Percentiles rank a stretch among this genome's conserved stretches.
phyloP scores from a whole-genome alignment of 1,284 basidiomycete species.

The Leccinum ponderosum region DNA sequence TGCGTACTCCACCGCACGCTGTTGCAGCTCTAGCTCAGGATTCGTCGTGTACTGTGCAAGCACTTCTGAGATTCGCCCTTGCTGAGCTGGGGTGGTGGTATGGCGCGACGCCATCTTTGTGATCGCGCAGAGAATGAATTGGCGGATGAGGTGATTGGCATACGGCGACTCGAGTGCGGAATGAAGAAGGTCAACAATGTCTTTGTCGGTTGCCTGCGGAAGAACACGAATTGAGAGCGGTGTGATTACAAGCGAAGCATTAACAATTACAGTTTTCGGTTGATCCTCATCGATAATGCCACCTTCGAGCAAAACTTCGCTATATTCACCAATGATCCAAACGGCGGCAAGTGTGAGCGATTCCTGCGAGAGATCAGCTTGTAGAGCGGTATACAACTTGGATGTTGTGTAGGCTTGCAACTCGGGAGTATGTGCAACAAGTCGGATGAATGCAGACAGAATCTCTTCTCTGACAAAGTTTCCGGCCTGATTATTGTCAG shows the following conservation, averaged over 20 bases:
- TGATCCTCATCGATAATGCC: conserved; percentile 90
- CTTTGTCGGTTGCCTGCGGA: conserved; percentile 71
- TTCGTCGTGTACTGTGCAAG: conserved; percentile 79
- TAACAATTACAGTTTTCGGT: conserved; percentile 59
- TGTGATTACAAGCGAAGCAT: not conserved
- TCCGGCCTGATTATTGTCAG: conserved; percentile 67
- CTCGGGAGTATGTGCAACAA: conserved; percentile 97
- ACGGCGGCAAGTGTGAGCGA: conserved; percentile 91
- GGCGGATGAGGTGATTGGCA: conserved; percentile 86
- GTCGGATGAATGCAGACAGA: conserved; percentile 90
- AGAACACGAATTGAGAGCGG: conserved; percentile 3
- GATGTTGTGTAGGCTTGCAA: conserved; percentile 95
- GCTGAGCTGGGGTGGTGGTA: conserved; percentile 63
- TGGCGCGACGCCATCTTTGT: conserved; percentile 89
- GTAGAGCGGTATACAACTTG: conserved; percentile 87
- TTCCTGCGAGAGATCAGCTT: conserved; percentile 94
- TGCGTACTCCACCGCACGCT: conserved; percentile 94
- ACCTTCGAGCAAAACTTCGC: conserved; percentile 85
- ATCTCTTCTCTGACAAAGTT: conserved; percentile 99
- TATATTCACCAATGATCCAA: conserved; percentile 98
- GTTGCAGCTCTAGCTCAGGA: conserved; percentile 93
- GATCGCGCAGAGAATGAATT: conserved; percentile 89
- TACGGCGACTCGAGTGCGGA: conserved; percentile 94
- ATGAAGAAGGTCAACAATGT: conserved; percentile 85
- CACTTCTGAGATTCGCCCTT: conserved; percentile 77